phyloP scores from a whole-genome alignment of 2,329 filamentous ascomycete species.

The Karstenula rhodostoma region DNA sequence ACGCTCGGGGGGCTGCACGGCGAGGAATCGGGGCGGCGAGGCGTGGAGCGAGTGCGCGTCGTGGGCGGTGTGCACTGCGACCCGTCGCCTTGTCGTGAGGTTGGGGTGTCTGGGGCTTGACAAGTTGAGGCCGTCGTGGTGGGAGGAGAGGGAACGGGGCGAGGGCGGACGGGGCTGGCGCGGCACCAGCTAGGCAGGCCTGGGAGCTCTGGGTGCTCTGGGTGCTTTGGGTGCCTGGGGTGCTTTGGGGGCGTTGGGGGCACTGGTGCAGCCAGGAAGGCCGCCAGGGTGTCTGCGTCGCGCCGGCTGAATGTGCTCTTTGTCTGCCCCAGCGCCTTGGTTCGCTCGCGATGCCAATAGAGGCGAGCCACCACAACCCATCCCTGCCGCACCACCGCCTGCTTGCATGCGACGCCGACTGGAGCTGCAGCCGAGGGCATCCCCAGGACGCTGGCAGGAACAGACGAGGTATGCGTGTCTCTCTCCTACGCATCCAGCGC shows the following conservation, averaged over 20 bases:
- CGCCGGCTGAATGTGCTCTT: conserved; percentile 12
- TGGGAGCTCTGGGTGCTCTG: too few relatives aligned
- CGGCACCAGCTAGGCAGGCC: not conserved
- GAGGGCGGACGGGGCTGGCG: conserved; percentile 1
- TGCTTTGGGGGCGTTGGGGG: not conserved
- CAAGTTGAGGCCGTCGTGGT: not conserved
- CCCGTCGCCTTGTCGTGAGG: not conserved
- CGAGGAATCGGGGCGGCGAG: not conserved
- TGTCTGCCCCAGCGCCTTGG: conserved; percentile 1
- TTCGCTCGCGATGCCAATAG: not conserved
- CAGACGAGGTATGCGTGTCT: too few relatives aligned
- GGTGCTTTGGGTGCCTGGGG: too few relatives aligned
- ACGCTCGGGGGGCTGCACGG: not conserved
- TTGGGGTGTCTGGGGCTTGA: not conserved
- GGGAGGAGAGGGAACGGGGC: conserved; percentile 5
- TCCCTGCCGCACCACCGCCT: not conserved
- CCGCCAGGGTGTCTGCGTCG: not conserved
- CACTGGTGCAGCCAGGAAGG: not conserved
- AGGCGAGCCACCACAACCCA: not conserved
- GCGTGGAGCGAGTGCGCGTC: not conserved
- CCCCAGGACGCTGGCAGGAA: too few relatives aligned
- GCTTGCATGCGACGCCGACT: too few relatives aligned
- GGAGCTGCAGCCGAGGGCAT: too few relatives aligned
- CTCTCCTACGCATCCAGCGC: too few relatives aligned
- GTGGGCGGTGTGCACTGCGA: not conserved